These are phyloP conservation scores for Macrolepiota albuminosa DNA, from an alignment of 768 basidiomycete genomes.

Conservation along the genomic window DNA sequence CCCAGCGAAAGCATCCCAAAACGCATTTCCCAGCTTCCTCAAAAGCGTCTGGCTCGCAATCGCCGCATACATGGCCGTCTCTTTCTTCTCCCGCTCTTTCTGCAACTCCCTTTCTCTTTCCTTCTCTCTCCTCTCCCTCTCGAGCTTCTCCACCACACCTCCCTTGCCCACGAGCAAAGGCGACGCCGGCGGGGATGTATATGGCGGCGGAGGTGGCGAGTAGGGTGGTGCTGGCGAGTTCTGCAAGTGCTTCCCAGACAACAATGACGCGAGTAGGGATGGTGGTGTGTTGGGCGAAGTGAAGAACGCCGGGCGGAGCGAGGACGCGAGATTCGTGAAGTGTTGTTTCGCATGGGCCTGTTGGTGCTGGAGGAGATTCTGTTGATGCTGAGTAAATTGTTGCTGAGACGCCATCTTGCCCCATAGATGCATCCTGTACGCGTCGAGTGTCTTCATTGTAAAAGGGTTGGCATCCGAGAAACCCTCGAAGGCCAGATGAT, in stretches of 20 bases:
- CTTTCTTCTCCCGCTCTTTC: constrained; percentile 31
- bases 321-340: constrained; percentile 34
- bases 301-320: constrained; percentile 32
- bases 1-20: constrained; percentile 89
- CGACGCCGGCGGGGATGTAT: constrained; percentile 37
- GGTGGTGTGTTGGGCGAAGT: constrained; percentile 10
- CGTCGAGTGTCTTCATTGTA: constrained; percentile 83
- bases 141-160: constrained; percentile 24
- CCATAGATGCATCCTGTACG: constrained; percentile 91
- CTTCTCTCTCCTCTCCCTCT: constrained; percentile 17
- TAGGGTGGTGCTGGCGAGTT: constrained; percentile 12
- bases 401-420: constrained; percentile 82
- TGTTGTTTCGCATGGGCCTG: constrained; percentile 22
- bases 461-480: constrained; percentile 81
- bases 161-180: constrained; percentile 27
- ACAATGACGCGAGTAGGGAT: constrained; percentile 24
- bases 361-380: constrained; percentile 33
- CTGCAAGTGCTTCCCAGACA: constrained; percentile 42
- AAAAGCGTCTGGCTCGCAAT: constrained; percentile 76
- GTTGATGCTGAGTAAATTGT: constrained; percentile 37
- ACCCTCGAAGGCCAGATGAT: constrained; percentile 52
- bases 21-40: constrained; percentile 65
- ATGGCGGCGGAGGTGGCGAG: constrained; percentile 16
- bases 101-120: constrained; percentile 23
- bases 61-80: constrained; percentile 60